Conservation (phyloP, 306 rosid species). For the Castanea mollissima region DNA sequence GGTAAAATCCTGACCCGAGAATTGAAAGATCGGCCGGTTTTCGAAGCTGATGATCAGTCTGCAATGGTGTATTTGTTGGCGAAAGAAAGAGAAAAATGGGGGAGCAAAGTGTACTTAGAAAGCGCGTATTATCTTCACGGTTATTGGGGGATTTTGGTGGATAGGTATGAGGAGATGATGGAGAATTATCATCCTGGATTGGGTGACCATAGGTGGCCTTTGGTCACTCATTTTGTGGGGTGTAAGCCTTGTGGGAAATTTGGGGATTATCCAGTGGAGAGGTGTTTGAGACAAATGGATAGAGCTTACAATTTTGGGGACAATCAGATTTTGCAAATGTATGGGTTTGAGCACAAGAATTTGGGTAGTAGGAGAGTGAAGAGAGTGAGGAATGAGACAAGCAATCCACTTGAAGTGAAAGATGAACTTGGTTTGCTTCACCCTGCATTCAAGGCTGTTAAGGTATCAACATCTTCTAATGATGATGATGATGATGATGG, state of each 20-base stretch:
- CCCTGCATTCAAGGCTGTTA: conserved; percentile 63
- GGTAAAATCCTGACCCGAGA: conserved; percentile 70
- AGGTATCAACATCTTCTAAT: conserved; percentile 40
- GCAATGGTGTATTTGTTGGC: conserved; percentile 76
- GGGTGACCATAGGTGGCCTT: conserved; percentile 90
- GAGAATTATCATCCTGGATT: conserved; percentile 78
- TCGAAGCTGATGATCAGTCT: conserved; percentile 87
- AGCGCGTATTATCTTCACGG: conserved; percentile 72
- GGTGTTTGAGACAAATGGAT: conserved; percentile 88
- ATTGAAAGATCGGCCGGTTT: conserved; percentile 66
- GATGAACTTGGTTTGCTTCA: conserved; percentile 84
- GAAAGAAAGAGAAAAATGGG: conserved; percentile 60
- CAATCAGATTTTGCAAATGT: conserved; percentile 80
- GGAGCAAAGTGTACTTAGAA: conserved; percentile 73
- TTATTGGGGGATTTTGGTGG: conserved; percentile 90
- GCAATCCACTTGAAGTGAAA: conserved; percentile 61
- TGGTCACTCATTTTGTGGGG: conserved; percentile 92
- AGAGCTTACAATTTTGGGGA: conserved; percentile 86
- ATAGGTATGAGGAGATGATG: conserved; percentile 73
- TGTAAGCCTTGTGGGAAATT: conserved; percentile 93
- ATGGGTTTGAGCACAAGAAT: conserved; percentile 72
- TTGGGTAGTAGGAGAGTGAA: conserved; percentile 60
- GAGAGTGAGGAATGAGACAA: conserved; percentile 69
- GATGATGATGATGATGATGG: background rate
- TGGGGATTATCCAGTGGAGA: conserved; percentile 84